Evolutionary conservation across 306 rosid genomes (phyloP).

Genomic region (Quercus rubra): DNA sequence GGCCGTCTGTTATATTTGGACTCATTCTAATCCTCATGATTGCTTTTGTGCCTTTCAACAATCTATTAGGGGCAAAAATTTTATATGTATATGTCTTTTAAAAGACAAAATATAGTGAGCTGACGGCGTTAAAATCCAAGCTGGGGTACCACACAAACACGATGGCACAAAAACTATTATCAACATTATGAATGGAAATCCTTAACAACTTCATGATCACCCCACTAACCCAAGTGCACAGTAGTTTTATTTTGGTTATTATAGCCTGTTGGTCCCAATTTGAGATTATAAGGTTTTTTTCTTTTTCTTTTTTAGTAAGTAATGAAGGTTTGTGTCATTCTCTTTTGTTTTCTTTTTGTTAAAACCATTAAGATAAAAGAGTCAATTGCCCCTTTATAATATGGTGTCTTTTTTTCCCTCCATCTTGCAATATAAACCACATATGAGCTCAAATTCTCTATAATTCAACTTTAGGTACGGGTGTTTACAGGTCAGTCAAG

Average conservation of each 20-base stretch:
- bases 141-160: slow-evolving; percentile 14
- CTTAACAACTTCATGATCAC: slow-evolving; percentile 26
- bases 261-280: slow-evolving; percentile 16
- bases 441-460: no score
- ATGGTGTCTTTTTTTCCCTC: no score
- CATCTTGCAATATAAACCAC: no score
- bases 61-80: slow-evolving; percentile 14
- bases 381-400: no score
- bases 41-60: slow-evolving; percentile 21
- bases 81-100: slow-evolving; percentile 1
- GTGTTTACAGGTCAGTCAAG: no score
- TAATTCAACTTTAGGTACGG: no score
- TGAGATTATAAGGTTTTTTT: neutral
- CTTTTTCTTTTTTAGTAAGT: neutral
- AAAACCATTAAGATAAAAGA: no score
- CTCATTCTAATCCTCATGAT: slow-evolving; percentile 25
- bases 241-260: slow-evolving; percentile 2
- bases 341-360: neutral
- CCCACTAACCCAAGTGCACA: slow-evolving; percentile 40
- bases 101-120: slow-evolving; percentile 30
- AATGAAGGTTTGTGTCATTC: neutral
- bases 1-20: slow-evolving; percentile 23
- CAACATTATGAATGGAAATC: slow-evolving; percentile 16
- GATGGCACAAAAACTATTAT: slow-evolving; percentile 6
- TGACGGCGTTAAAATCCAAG: slow-evolving; percentile 58